Percentiles rank a stretch among this genome's conserved stretches.
Conservation (phyloP, 768 basidiomycete genomes). For the Mycena indigotica region DNA sequence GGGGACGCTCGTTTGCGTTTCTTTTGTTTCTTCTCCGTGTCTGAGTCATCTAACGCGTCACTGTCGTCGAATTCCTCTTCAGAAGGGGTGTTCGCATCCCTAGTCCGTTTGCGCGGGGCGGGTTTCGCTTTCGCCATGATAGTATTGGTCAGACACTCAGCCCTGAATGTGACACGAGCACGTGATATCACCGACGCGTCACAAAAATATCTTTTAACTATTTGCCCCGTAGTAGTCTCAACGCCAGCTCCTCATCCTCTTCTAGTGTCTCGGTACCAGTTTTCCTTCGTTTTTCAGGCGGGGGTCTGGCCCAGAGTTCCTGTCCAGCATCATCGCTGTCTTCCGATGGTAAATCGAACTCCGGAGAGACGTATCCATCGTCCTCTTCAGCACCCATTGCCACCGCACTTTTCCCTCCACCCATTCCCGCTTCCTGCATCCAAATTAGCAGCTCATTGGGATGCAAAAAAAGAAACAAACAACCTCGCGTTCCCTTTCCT, state of each 20-base stretch:
- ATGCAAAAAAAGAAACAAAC: constrained; percentile 24
- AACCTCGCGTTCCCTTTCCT: constrained; percentile 66
- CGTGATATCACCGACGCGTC: neutral
- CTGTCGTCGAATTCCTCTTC: constrained; percentile 37
- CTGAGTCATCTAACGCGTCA: constrained; percentile 47
- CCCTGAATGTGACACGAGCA: neutral
- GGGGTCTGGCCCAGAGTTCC: constrained; percentile 32
- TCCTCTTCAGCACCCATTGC: constrained; percentile 42
- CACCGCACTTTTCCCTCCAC: constrained; percentile 39
- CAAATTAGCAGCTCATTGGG: constrained; percentile 23
- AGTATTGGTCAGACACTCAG: neutral
- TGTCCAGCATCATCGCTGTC: constrained; percentile 37
- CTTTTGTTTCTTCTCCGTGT: constrained; percentile 28
- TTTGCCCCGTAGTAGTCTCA: constrained; percentile 52
- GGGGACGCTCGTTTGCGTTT: constrained; percentile 28
- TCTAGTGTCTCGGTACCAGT: constrained; percentile 29
- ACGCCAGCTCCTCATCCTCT: constrained; percentile 57
- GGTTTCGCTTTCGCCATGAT: neutral
- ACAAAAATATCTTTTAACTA: neutral
- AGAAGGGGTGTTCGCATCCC: neutral
- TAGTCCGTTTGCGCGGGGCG: neutral
- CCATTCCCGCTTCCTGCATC: constrained; percentile 32
- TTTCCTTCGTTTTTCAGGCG: constrained; percentile 34
- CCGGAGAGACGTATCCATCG: constrained; percentile 71
- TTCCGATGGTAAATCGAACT: constrained; percentile 54